Conservation (phyloP, 495 filamentous ascomycete species). For the Wilcoxina mikolae region DNA sequence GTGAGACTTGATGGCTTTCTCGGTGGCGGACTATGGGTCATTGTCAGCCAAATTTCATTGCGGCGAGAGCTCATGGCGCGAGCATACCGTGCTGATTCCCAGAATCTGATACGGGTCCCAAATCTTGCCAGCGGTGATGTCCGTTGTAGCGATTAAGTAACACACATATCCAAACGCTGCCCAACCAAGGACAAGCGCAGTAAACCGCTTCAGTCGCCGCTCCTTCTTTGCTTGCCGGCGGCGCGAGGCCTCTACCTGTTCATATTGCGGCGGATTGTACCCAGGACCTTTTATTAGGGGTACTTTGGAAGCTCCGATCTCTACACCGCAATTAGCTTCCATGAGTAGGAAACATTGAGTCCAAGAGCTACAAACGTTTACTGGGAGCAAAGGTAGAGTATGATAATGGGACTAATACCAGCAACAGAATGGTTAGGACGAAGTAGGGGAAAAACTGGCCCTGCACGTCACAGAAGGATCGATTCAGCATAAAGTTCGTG, state of each 20-base stretch:
- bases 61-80: not conserved
- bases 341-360: conserved; percentile 32
- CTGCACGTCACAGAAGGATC: conserved; percentile 31
- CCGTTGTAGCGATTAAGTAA: conserved; percentile 61
- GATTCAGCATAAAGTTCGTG: not conserved
- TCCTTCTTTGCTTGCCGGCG: conserved; percentile 81
- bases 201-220: conserved; percentile 70
- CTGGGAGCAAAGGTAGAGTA: conserved; percentile 41
- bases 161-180: conserved; percentile 78
- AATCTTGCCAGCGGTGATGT: conserved; percentile 42
- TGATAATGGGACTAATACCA: conserved; percentile 82
- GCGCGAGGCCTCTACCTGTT: conserved; percentile 70
- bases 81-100: conserved; percentile 61
- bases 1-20: conserved; percentile 77
- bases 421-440: conserved; percentile 72
- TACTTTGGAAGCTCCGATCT: conserved; percentile 41
- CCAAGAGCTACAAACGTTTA: conserved; percentile 15
- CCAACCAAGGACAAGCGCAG: conserved; percentile 64
- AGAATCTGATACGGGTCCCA: conserved; percentile 96
- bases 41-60: conserved; percentile 12
- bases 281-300: conserved; percentile 51
- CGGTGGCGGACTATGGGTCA: conserved; percentile 51
- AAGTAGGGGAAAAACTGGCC: conserved; percentile 99
- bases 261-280: conserved; percentile 67
- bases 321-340: conserved; percentile 29